Base-by-base conservation (phyloP, 2,329 filamentous ascomycete genomes). In the Capronia americana region DNA sequence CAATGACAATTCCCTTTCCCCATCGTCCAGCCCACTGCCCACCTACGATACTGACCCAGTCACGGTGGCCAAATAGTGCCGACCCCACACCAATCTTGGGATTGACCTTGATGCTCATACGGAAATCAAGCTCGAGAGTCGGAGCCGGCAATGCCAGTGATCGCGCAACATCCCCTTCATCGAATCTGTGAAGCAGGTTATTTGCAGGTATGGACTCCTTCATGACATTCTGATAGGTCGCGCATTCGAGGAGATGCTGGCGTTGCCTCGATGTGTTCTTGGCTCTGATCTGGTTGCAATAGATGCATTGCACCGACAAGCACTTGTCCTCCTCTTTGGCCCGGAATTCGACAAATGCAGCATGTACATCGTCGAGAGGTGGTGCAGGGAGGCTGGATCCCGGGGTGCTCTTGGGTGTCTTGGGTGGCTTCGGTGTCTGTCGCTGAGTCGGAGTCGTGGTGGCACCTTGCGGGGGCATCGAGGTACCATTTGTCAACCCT, bases 1-100 rank as follows among this genome's bases (percentile, higher is more conserved):
- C 81, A 75, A 84, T 73, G 64, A 84, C 78, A 60, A 83, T 80
- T 28, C 83, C 83, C 71, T 83, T 83, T 12, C 82, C 82, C 82
- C 82, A 85, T 74, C 81, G 75, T 57, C 82, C 83, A 55, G 81
- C 81, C 83, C 83, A 85, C 69, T 83, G 79, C 12, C 83, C 83
- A 61, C 81, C 81, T 41, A 83, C 75, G 69, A 83, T 83, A 41
- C 80, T 81, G 53, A 84, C 78, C 83, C 83, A 84, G 67, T 84
- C 81, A 48, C 82, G 75, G 61, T 82, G 77, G n/a, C 83, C 83
- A 78, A 80, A 83, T 38, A 83, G 75, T 41, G 78, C 78, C 23
- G 75, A 74, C 3, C 83, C 83, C 17, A 84, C 78, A 1, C 77
- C 74, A 20, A 85, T 80, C 65, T 80, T 80, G 2, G 83, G 83